Percentiles rank a stretch among this genome's conserved stretches.
These are phyloP conservation scores for Plasmodium relictum DNA, from an alignment of 169 alveolate species.

Conservation along the genomic window DNA sequence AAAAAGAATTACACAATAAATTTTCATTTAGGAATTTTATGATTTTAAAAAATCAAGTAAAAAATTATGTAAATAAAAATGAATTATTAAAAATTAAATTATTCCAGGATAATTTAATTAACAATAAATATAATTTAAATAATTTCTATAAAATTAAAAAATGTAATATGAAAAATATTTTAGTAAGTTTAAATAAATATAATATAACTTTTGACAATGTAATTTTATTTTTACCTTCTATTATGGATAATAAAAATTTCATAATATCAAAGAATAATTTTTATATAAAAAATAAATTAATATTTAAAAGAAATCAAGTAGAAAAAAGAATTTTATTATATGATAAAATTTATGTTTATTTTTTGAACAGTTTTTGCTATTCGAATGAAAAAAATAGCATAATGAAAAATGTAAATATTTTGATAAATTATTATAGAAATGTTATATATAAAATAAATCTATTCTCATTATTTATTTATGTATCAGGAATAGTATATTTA, in stretches of 20 bases:
- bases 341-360: constrained; percentile 23
- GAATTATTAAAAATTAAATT: neutral
- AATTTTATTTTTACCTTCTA: constrained; percentile 18
- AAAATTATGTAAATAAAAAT: neutral
- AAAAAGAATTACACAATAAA: neutral
- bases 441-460: constrained; percentile 4
- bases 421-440: constrained; percentile 32
- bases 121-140: neutral
- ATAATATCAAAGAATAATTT: constrained; percentile 22
- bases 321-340: constrained; percentile 12
- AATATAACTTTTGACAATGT: constrained; percentile 8
- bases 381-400: neutral
- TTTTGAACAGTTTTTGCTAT: constrained; percentile 15
- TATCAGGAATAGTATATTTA: constrained; percentile 5
- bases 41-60: neutral
- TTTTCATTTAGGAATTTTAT: neutral
- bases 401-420: constrained; percentile 12
- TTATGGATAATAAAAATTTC: constrained; percentile 22
- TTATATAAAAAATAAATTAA: constrained; percentile 32
- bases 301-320: constrained; percentile 1
- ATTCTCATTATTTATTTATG: neutral
- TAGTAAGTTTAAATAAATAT: constrained; percentile 37
- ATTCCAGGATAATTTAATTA: neutral
- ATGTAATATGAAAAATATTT: constrained; percentile 16
- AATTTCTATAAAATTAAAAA: constrained; percentile 11